Evolutionary conservation across 768 basidiomycete species (phyloP).

Genomic region (Podaxis carcinomalis): DNA sequence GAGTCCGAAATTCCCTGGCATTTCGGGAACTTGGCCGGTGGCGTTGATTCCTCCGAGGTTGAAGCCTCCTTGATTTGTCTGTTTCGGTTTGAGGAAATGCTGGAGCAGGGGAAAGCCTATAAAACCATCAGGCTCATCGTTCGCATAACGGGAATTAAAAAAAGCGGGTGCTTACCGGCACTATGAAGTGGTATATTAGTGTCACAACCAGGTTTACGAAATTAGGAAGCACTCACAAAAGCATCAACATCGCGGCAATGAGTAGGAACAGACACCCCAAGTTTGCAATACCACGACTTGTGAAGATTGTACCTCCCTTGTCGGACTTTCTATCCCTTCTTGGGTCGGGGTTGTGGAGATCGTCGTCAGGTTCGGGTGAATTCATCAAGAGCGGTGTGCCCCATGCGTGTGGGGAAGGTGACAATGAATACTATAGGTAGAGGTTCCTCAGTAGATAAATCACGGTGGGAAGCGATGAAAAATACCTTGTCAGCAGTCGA

Average conservation of each 20-base stretch:
- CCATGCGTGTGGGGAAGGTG: slow-evolving; percentile 47
- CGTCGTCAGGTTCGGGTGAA: slow-evolving; percentile 55
- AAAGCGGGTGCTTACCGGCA: slow-evolving; percentile 27
- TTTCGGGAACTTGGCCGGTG: slow-evolving; percentile 58
- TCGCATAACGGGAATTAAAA: too few relatives aligned
- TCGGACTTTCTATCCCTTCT: slow-evolving; percentile 50
- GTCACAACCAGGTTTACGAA: not conserved
- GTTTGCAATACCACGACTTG: slow-evolving; percentile 60
- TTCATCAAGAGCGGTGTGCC: slow-evolving; percentile 37
- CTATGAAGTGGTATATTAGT: slow-evolving; percentile 18
- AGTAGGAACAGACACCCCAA: slow-evolving; percentile 63
- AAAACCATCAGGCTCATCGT: not conserved
- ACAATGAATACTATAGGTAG: slow-evolving; percentile 31
- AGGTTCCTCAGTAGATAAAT: not conserved
- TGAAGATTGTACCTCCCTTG: slow-evolving; percentile 53
- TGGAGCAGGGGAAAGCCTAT: slow-evolving; percentile 47
- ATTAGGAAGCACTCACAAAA: slow-evolving; percentile 45
- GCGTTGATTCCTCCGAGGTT: slow-evolving; percentile 72
- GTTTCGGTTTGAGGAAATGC: slow-evolving; percentile 37
- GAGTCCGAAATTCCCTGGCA: slow-evolving; percentile 53
- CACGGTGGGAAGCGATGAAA: too few relatives aligned
- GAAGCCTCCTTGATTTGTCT: slow-evolving; percentile 48
- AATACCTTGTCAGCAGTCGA: slow-evolving; percentile 7
- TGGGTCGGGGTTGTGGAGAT: slow-evolving; percentile 62
- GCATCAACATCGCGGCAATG: slow-evolving; percentile 36